Conservation (phyloP, 78 protist genomes). For the Isochrysis galbana region DNA sequence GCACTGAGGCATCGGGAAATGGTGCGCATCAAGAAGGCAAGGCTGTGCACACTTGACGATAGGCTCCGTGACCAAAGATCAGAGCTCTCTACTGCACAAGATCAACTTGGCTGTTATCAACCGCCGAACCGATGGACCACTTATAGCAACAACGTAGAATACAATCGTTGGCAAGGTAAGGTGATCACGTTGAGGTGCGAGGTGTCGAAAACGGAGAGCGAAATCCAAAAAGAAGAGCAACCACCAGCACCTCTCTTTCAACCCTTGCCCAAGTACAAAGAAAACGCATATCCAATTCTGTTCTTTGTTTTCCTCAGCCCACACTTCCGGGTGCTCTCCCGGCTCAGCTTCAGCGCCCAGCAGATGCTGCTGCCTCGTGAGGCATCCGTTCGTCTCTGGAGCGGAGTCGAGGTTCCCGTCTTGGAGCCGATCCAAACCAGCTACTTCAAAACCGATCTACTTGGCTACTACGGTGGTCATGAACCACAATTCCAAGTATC, state of each 20-base stretch:
- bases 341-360: slow-evolving; percentile 13
- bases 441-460: too few relatives aligned
- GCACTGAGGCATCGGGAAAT: not conserved
- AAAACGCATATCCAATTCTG: not conserved
- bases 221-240: not conserved
- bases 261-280: not conserved
- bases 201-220: not conserved
- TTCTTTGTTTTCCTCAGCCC: not conserved
- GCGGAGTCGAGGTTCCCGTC: too few relatives aligned
- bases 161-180: not conserved
- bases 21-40: not conserved
- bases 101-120: not conserved
- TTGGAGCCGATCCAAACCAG: too few relatives aligned
- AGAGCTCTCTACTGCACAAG: not conserved
- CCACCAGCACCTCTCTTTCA: not conserved
- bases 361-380: slow-evolving; percentile 29
- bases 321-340: not conserved
- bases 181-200: not conserved
- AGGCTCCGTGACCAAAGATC: not conserved
- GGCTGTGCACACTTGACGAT: not conserved
- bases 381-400: too few relatives aligned
- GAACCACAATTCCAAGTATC: too few relatives aligned
- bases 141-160: not conserved
- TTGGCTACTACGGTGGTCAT: too few relatives aligned
- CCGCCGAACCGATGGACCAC: not conserved